Conservation (phyloP, 306 rosid species). For the Morella rubra region DNA sequence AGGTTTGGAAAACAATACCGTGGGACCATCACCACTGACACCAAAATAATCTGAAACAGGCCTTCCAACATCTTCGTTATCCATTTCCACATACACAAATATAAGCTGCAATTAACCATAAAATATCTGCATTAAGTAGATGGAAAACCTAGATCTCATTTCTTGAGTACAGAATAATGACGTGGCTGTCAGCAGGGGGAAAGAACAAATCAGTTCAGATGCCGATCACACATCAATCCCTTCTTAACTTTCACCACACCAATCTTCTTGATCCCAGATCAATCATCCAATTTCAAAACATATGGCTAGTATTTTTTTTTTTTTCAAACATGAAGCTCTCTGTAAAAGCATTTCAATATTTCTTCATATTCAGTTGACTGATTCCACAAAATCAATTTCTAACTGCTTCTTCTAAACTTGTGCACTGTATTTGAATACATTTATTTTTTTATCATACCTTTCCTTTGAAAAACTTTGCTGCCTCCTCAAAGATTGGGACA, state of each 20-base stretch:
- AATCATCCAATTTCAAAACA: not conserved
- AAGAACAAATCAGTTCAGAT: slow-evolving; percentile 5
- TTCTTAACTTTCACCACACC: too few relatives aligned
- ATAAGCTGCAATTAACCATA: slow-evolving; percentile 66
- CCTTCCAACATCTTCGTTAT: slow-evolving; percentile 88
- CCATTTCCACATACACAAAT: slow-evolving; percentile 74
- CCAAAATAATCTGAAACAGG: slow-evolving; percentile 96
- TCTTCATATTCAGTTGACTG: not conserved
- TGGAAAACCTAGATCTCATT: not conserved
- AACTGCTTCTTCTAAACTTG: slow-evolving; percentile 4
- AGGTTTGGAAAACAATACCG: slow-evolving; percentile 44
- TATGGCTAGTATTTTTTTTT: not conserved
- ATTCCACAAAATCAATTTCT: not conserved
- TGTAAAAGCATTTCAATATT: not conserved
- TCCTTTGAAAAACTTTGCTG: slow-evolving; percentile 84
- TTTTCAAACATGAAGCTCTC: not conserved
- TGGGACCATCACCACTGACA: slow-evolving; percentile 65
- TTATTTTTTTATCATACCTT: slow-evolving; percentile 49
- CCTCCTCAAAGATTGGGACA: slow-evolving; percentile 69
- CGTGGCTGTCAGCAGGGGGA: slow-evolving; percentile 5
- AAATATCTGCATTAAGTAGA: not conserved
- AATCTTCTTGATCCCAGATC: not conserved
- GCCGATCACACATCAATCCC: not conserved
- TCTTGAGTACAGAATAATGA: slow-evolving; percentile 1
- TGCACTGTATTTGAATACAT: slow-evolving; percentile 2